These are phyloP conservation scores for Tetrahymena elliotti DNA, from an alignment of 73 alveolate genomes.

Conservation along the genomic window DNA sequence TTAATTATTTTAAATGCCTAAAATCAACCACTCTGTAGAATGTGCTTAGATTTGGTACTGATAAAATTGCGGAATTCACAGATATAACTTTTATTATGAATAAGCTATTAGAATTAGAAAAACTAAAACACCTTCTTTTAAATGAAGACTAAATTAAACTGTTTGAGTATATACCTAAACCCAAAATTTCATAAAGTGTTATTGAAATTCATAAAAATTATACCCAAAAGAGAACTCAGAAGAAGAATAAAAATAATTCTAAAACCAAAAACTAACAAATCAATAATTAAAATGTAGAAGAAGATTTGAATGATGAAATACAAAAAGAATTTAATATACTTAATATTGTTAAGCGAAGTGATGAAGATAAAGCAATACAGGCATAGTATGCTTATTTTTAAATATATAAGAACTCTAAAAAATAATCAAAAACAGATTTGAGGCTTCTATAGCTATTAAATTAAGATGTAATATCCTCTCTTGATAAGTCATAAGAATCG, in stretches of 20 bases:
- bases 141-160: background rate
- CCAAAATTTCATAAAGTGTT: background rate
- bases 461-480: background rate
- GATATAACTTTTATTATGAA: background rate
- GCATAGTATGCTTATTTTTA: background rate
- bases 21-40: background rate
- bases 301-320: background rate
- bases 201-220: background rate
- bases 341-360: background rate
- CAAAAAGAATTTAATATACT: background rate
- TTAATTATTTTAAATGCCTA: background rate
- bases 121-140: background rate
- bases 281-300: too few relatives aligned
- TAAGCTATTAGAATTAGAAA: background rate
- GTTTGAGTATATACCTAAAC: background rate
- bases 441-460: background rate
- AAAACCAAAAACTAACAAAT: background rate
- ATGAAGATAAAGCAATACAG: background rate
- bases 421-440: background rate
- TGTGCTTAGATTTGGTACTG: background rate
- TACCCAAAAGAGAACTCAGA: background rate
- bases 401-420: background rate
- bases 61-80: background rate
- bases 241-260: too few relatives aligned
- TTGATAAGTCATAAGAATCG: background rate